phyloP scores from a whole-genome alignment of 1,139 yeast genomes.

The Hemisphaericaspora lyxosophila region DNA sequence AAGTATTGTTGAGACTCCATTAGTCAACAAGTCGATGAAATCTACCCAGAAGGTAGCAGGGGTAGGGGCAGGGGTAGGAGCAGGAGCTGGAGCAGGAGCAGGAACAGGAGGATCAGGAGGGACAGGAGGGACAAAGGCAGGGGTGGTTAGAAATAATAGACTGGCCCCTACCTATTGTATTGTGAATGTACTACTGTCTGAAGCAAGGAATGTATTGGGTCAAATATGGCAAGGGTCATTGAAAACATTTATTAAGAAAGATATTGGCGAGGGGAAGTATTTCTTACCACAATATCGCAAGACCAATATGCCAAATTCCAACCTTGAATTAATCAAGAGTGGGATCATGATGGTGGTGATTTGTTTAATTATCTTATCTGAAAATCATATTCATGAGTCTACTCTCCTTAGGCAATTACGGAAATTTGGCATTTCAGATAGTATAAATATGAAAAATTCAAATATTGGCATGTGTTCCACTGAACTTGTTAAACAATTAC shows the following conservation, averaged over 20 bases:
- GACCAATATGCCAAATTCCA: conserved; percentile 19
- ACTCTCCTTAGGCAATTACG: conserved; percentile 23
- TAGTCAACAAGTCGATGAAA: conserved; percentile 7
- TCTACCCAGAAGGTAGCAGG: too few species aligned
- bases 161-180: conserved; percentile 18
- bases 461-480: conserved; percentile 23
- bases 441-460: conserved; percentile 21
- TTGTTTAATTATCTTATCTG: conserved; percentile 31
- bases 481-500: conserved; percentile 31
- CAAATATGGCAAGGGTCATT: conserved; percentile 21
- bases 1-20: conserved; percentile 23
- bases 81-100: too few species aligned
- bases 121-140: conserved; percentile 5
- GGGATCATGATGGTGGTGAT: conserved; percentile 31
- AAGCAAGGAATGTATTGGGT: conserved; percentile 23
- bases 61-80: conserved; percentile 10
- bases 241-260: conserved; percentile 4
- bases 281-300: conserved; percentile 17
- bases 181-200: conserved; percentile 20
- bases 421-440: conserved; percentile 32
- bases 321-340: conserved; percentile 29
- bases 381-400: conserved; percentile 33
- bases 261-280: conserved; percentile 16
- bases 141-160: conserved; percentile 9
- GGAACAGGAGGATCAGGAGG: too few species aligned